Evolutionary conservation across 768 basidiomycete genomes (phyloP).

Genomic region (Pisolithus microcarpus): DNA sequence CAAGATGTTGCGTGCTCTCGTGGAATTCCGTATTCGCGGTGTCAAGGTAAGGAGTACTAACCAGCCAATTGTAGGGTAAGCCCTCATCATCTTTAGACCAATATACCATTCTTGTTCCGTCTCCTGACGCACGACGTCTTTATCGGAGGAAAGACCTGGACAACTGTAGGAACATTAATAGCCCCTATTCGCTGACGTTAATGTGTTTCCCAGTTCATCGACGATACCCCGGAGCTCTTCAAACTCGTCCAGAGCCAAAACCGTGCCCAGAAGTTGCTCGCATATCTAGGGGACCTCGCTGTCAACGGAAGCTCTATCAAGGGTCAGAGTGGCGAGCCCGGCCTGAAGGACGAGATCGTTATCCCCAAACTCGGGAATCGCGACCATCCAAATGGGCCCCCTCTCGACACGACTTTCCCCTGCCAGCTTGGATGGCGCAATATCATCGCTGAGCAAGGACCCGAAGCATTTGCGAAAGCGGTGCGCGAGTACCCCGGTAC

Average conservation of each 20-base stretch:
- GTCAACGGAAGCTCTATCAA: conserved; percentile 99
- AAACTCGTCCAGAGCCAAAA: conserved; percentile 97
- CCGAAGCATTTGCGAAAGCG: conserved; percentile 97
- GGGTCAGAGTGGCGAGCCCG: conserved; percentile 92
- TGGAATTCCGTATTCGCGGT: conserved; percentile 98
- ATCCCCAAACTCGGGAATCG: conserved; percentile 75
- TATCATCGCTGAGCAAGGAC: conserved; percentile 96
- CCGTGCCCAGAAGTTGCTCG: conserved; percentile 93
- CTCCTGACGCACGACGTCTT: conserved; percentile 95
- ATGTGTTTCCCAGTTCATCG: conserved; percentile 70
- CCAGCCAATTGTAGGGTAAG: background rate
- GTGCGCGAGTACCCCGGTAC: conserved; percentile 93
- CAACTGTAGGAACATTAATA: conserved; percentile 51
- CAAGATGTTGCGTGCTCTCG: conserved; percentile 99
- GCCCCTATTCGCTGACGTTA: background rate
- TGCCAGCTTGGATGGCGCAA: conserved; percentile 94
- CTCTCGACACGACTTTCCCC: conserved; percentile 73
- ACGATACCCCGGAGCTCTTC: conserved; percentile 99
- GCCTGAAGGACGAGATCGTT: conserved; percentile 81
- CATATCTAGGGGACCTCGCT: conserved; percentile 94
- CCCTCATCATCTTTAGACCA: conserved; percentile 52
- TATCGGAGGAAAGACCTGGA: conserved; percentile 97
- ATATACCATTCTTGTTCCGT: conserved; percentile 99
- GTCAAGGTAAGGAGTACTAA: conserved; percentile 59
- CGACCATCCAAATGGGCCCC: conserved; percentile 64